Conservation (phyloP, 257 asterid species). For the Hygrophila difformis region DNA sequence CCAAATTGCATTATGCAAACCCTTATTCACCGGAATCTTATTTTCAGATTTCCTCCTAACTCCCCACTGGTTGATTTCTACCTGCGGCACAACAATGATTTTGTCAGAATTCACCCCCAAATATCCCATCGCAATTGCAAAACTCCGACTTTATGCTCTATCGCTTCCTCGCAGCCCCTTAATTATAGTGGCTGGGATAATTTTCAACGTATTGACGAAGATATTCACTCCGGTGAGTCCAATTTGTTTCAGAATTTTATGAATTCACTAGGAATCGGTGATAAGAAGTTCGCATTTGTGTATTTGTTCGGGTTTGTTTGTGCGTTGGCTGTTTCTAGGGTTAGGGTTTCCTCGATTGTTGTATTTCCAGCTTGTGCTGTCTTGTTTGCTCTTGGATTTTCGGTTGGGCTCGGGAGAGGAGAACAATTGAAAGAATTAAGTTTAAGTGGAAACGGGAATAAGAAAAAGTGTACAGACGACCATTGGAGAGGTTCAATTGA, state of each 20-base stretch:
- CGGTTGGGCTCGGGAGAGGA: conserved; percentile 64
- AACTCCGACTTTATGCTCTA: conserved; percentile 23
- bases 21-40: conserved; percentile 33
- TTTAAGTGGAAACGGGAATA: conserved; percentile 30
- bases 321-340: conserved; percentile 75
- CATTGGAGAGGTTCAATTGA: conserved; percentile 26
- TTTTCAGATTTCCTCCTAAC: conserved; percentile 20
- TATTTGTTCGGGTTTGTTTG: conserved; percentile 76
- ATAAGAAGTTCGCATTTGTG: conserved; percentile 57
- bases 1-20: conserved; percentile 33
- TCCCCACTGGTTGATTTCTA: conserved; percentile 11
- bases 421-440: conserved; percentile 26
- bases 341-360: conserved; percentile 58
- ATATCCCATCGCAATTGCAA: conserved; percentile 17
- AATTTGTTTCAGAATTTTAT: conserved; percentile 38
- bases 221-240: conserved; percentile 49
- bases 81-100: conserved; percentile 17
- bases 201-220: conserved; percentile 27
- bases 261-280: conserved; percentile 53
- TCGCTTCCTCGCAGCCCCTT: conserved; percentile 37
- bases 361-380: conserved; percentile 74
- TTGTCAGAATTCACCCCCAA: conserved; percentile 23
- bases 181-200: conserved; percentile 75
- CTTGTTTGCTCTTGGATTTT: conserved; percentile 70
- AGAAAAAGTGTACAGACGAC: conserved; percentile 35